Conservation (phyloP, 2,329 filamentous ascomycete species). For the Pseudocercospora fuligena region DNA sequence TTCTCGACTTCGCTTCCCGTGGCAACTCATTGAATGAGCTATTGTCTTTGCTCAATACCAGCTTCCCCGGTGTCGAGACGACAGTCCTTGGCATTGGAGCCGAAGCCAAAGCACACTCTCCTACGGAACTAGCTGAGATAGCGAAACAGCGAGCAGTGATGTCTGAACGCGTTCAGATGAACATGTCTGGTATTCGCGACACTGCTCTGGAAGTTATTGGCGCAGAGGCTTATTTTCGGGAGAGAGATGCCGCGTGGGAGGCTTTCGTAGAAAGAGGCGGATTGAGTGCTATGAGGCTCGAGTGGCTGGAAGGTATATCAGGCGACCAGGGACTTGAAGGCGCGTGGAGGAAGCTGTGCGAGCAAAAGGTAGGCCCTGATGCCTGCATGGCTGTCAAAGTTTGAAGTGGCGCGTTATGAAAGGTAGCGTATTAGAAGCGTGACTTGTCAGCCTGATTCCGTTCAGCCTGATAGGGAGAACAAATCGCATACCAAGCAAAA, state of each 20-base stretch:
- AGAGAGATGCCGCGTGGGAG: slow-evolving; percentile 15
- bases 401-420: background rate
- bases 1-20: slow-evolving; percentile 29
- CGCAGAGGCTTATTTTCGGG: slow-evolving; percentile 19
- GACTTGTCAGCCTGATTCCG: background rate
- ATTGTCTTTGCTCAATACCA: background rate
- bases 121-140: background rate
- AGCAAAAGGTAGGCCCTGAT: background rate
- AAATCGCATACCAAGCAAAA: background rate
- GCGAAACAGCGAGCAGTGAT: slow-evolving; percentile 1
- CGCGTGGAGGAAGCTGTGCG: slow-evolving; percentile 21
- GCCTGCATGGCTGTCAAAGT: background rate
- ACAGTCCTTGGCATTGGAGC: slow-evolving; percentile 25
- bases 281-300: slow-evolving; percentile 11
- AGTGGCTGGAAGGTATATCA: slow-evolving; percentile 18
- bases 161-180: slow-evolving; percentile 28
- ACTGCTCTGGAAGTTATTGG: slow-evolving; percentile 14
- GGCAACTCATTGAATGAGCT: slow-evolving; percentile 15
- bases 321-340: slow-evolving; percentile 10
- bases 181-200: slow-evolving; percentile 25
- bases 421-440: background rate
- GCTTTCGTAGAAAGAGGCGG: slow-evolving; percentile 16
- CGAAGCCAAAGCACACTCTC: slow-evolving; percentile 15
- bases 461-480: background rate
- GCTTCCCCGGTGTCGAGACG: background rate